These are phyloP conservation scores for Sarocladium kiliense DNA, from an alignment of 2,329 filamentous ascomycete species.

Conservation along the genomic window DNA sequence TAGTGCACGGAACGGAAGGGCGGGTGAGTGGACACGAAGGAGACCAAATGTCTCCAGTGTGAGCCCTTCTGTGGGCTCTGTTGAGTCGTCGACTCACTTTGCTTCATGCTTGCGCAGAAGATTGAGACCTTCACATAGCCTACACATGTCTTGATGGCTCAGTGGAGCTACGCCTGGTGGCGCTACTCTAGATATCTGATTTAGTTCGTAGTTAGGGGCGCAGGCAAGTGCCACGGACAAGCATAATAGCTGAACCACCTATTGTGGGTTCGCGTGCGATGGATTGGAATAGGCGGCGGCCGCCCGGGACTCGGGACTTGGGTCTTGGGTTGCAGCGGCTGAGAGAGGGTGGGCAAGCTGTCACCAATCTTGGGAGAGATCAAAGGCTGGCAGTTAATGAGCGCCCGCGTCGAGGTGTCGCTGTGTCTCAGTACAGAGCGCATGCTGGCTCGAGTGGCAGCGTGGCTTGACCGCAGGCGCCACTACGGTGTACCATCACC, in stretches of 20 bases:
- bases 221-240: too few species aligned
- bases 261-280: too few species aligned
- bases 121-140: too few species aligned
- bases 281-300: neutral
- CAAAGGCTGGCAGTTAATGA: neutral
- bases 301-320: neutral
- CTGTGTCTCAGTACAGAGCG: conserved; percentile 1
- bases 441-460: neutral
- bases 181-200: too few species aligned
- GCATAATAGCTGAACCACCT: too few species aligned
- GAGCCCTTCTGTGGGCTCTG: too few species aligned
- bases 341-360: neutral
- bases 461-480: conserved; percentile 5
- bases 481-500: neutral
- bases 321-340: neutral
- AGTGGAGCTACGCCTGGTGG: too few species aligned
- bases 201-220: neutral
- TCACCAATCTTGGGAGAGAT: neutral
- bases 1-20: conserved; percentile 7
- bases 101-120: too few species aligned
- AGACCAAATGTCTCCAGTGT: too few species aligned
- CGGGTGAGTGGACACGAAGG: neutral
- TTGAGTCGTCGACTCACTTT: too few species aligned
- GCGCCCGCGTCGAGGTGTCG: neutral
- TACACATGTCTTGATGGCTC: too few species aligned